Evolutionary conservation across 1,284 basidiomycete species (phyloP).

Genomic region (Apiotrichum siamense): DNA sequence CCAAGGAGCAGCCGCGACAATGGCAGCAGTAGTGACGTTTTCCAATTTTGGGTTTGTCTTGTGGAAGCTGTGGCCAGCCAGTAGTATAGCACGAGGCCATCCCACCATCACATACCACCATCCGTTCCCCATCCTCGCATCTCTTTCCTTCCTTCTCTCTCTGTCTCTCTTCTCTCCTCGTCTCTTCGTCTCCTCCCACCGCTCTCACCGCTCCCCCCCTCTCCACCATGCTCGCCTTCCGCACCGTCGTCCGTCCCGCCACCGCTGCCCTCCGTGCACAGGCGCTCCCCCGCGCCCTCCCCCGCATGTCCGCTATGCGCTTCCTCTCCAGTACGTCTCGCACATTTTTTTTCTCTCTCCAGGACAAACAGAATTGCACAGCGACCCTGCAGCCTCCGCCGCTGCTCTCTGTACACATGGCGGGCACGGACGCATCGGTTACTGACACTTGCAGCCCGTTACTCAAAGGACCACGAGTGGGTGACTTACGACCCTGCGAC

Average conservation of each 20-base stretch:
- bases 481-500: conserved; percentile 73
- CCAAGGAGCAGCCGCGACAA: too few relatives aligned
- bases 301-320: conserved; percentile 22
- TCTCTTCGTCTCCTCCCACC: neutral
- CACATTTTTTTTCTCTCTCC: too few relatives aligned
- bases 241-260: conserved; percentile 18
- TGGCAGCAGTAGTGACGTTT: too few relatives aligned
- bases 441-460: conserved; percentile 56
- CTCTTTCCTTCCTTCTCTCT: neutral
- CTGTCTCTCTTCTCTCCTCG: neutral
- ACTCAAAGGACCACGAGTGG: conserved; percentile 87
- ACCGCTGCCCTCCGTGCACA: conserved; percentile 11
- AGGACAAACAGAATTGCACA: too few relatives aligned
- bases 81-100: too few relatives aligned
- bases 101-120: too few relatives aligned
- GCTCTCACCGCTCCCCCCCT: neutral
- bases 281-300: conserved; percentile 6
- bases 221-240: conserved; percentile 20
- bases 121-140: neutral
- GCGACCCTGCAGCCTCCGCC: too few relatives aligned
- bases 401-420: too few relatives aligned
- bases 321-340: conserved; percentile 29
- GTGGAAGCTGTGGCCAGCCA: too few relatives aligned
- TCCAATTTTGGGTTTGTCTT: too few relatives aligned
- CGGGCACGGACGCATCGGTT: too few relatives aligned